These are phyloP conservation scores for Hymenotorrendiella dingleyae DNA, from an alignment of 2,329 filamentous ascomycete species.

Conservation along the genomic window DNA sequence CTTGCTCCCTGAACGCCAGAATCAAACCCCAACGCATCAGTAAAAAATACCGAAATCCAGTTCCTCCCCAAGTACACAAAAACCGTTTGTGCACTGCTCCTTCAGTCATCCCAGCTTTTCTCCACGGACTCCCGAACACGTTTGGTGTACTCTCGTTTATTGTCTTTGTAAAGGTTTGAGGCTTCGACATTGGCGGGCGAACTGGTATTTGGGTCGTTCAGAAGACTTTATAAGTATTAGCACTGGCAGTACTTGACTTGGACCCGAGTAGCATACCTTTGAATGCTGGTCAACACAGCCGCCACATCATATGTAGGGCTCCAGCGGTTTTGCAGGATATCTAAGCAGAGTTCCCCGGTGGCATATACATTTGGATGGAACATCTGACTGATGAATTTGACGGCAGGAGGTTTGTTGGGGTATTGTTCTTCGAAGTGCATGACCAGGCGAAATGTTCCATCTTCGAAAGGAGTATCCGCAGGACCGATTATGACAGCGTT, in stretches of 20 bases:
- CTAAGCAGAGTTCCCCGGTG: constrained; percentile 90
- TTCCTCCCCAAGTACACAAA: neutral
- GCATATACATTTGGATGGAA: constrained; percentile 99
- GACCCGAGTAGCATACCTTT: constrained; percentile 57
- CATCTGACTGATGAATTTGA: constrained; percentile 99
- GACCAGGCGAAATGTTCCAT: constrained; percentile 93
- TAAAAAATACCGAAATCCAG: neutral
- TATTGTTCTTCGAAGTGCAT: constrained; percentile 99
- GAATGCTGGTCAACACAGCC: constrained; percentile 93
- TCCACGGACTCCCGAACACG: constrained; percentile 93
- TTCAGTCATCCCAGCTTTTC: constrained; percentile 95
- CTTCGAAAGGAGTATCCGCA: constrained; percentile 94
- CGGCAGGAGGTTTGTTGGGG: constrained; percentile 93
- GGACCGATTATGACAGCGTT: constrained; percentile 98
- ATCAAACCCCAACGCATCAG: constrained; percentile 7
- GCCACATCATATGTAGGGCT: constrained; percentile 98
- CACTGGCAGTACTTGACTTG: neutral
- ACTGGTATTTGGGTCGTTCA: constrained; percentile 98
- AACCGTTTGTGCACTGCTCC: neutral
- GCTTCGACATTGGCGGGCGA: constrained; percentile 97
- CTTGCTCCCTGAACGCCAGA: constrained; percentile 25
- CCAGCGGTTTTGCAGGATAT: constrained; percentile 97
- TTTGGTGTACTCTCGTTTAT: constrained; percentile 93
- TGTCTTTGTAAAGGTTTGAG: constrained; percentile 97
- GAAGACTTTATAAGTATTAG: constrained; percentile 51